A percentile compares a stretch with the other conserved stretches of the same genome.
Conservation (phyloP, 1,284 basidiomycete species). For the Cystobasidium pallidum region DNA sequence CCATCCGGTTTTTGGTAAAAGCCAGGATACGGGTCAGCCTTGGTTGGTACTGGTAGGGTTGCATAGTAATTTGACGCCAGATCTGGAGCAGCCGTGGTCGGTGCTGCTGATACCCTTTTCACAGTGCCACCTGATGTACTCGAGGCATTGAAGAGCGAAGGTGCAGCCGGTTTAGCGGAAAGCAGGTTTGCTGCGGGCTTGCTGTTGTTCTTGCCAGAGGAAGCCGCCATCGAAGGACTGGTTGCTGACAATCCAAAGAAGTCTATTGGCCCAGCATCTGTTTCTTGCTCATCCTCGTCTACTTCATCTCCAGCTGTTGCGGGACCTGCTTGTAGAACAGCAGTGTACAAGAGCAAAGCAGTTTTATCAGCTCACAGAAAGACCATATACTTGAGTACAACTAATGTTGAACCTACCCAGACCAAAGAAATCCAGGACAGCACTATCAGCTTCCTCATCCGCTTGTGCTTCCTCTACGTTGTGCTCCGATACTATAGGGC, state of each 20-base stretch:
- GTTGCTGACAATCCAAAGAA: constrained; percentile 37
- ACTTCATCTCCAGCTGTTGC: not conserved
- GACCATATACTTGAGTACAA: not conserved
- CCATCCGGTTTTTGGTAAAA: constrained; percentile 44
- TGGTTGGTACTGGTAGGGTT: constrained; percentile 43
- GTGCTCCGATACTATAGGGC: too few species aligned
- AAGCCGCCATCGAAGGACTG: not conserved
- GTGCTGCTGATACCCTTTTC: constrained; percentile 39
- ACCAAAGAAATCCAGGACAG: constrained; percentile 41
- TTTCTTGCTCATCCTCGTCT: constrained; percentile 27
- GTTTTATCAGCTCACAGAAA: too few species aligned
- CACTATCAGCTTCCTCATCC: constrained; percentile 18
- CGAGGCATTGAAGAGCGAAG: not conserved
- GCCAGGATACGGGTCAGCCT: constrained; percentile 46
- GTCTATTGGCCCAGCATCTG: constrained; percentile 8
- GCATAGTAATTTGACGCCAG: constrained; percentile 46
- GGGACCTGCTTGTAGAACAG: constrained; percentile 5
- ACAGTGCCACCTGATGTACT: not conserved
- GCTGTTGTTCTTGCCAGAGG: not conserved
- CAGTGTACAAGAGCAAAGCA: too few species aligned
- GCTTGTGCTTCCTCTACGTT: not conserved
- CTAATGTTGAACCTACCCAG: constrained; percentile 16
- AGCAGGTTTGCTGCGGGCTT: not conserved
- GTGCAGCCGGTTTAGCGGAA: not conserved
- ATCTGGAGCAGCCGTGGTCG: constrained; percentile 40